phyloP scores from a whole-genome alignment of 2,329 filamentous ascomycete genomes.

The Sordariomycetes sp. region DNA sequence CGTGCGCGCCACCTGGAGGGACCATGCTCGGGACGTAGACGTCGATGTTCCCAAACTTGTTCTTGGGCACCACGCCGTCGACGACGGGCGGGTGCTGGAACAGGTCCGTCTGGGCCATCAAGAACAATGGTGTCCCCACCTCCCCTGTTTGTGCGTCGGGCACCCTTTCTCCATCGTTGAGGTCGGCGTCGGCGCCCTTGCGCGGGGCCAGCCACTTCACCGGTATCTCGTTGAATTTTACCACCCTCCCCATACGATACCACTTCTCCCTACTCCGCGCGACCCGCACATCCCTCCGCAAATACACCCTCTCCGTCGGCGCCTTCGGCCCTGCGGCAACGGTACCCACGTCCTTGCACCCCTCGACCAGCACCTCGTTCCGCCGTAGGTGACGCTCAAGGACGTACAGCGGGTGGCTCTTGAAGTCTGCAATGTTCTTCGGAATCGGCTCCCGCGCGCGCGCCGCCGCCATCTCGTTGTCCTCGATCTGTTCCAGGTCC shows the following conservation, averaged over 20 bases:
- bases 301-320: constrained; percentile 64
- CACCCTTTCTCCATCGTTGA: constrained; percentile 18
- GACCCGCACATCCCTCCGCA: constrained; percentile 64
- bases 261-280: constrained; percentile 76
- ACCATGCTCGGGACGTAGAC: constrained; percentile 89
- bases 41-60: constrained; percentile 88
- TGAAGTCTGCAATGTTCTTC: constrained; percentile 75
- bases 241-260: constrained; percentile 75
- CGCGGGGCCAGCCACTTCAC: constrained; percentile 53
- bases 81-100: constrained; percentile 69
- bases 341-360: constrained; percentile 59
- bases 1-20: constrained; percentile 65
- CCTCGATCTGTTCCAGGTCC: constrained; percentile 75
- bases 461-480: constrained; percentile 57
- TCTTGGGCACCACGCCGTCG: constrained; percentile 68
- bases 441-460: constrained; percentile 75
- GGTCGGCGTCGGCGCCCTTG: constrained; percentile 13
- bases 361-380: constrained; percentile 70
- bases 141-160: constrained; percentile 21
- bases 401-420: constrained; percentile 71
- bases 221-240: constrained; percentile 68
- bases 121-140: constrained; percentile 44
- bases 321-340: constrained; percentile 54
- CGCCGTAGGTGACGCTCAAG: constrained; percentile 73
- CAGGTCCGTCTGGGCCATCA: constrained; percentile 50